Conservation (phyloP, 495 filamentous ascomycete genomes). For the Cercophora samala region DNA sequence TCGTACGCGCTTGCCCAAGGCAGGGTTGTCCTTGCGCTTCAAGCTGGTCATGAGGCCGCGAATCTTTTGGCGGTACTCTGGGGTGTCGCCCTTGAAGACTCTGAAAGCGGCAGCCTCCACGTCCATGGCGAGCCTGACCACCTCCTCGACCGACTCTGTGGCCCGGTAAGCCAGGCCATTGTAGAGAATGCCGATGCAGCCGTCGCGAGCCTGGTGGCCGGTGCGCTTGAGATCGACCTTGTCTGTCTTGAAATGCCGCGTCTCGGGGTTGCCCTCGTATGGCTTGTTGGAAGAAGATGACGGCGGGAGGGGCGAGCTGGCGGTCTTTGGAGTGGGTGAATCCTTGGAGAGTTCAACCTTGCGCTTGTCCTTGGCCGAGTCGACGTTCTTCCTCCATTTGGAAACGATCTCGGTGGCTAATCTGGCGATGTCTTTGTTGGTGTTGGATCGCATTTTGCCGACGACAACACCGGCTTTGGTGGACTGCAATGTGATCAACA, state of each 20-base stretch:
- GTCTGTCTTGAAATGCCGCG: constrained; percentile 76
- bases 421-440: constrained; percentile 69
- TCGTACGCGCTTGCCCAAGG: constrained; percentile 71
- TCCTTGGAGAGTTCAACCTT: constrained; percentile 42
- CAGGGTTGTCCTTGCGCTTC: constrained; percentile 82
- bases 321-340: constrained; percentile 38
- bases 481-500: constrained; percentile 45
- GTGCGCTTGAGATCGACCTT: constrained; percentile 69
- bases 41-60: constrained; percentile 89
- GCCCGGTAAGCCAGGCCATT: constrained; percentile 68
- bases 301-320: constrained; percentile 43
- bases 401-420: constrained; percentile 75
- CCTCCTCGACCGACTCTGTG: constrained; percentile 50
- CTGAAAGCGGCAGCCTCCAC: constrained; percentile 71
- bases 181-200: constrained; percentile 86
- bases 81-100: constrained; percentile 53
- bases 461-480: constrained; percentile 88
- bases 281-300: constrained; percentile 48
- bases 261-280: constrained; percentile 68
- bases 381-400: constrained; percentile 82
- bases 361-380: constrained; percentile 60
- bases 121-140: constrained; percentile 65
- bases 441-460: constrained; percentile 73
- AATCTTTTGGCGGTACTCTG: constrained; percentile 77
- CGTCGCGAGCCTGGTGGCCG: constrained; percentile 67